Percentiles rank a stretch among this genome's conserved stretches.
Evolutionary conservation across 2,329 filamentous ascomycete species (phyloP).

Genomic region (Colletotrichum sp.): DNA sequence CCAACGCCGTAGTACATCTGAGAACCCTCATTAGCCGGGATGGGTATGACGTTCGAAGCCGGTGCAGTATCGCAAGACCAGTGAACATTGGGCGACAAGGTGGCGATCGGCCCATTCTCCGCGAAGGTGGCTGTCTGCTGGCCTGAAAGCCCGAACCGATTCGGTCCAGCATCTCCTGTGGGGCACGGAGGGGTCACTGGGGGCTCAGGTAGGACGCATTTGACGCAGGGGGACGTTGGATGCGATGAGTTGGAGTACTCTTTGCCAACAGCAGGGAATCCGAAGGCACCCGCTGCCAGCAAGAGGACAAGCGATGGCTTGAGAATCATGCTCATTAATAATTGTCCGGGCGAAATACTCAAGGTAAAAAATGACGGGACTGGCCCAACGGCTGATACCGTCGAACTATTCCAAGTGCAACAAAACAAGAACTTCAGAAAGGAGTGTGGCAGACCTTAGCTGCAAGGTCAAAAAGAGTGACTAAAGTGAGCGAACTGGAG

Average conservation of each 20-base stretch:
- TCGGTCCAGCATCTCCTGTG: not conserved
- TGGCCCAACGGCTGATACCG: not conserved
- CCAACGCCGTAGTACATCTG: slow-evolving; percentile 28
- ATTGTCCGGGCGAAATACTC: not conserved
- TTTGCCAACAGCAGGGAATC: not conserved
- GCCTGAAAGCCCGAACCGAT: not conserved
- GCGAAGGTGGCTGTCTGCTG: not conserved
- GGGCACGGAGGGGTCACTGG: not conserved
- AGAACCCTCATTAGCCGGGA: slow-evolving; percentile 23
- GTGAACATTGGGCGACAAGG: slow-evolving; percentile 21
- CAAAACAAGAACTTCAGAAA: not conserved
- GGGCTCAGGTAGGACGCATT: not conserved
- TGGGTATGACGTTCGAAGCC: slow-evolving; percentile 26
- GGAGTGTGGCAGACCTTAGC: not conserved
- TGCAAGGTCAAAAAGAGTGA: not conserved
- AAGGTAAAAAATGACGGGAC: rapidly evolving
- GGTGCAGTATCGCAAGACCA: slow-evolving; percentile 28
- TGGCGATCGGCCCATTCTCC: not conserved
- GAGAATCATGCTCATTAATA: not conserved
- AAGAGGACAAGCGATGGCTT: not conserved
- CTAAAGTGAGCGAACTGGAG: not conserved
- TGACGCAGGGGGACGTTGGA: not conserved
- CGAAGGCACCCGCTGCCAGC: not conserved
- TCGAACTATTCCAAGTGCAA: not conserved
- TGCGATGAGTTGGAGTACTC: not conserved